Conservation (phyloP, 2,329 filamentous ascomycete genomes). For the Neocucurbitaria cava region DNA sequence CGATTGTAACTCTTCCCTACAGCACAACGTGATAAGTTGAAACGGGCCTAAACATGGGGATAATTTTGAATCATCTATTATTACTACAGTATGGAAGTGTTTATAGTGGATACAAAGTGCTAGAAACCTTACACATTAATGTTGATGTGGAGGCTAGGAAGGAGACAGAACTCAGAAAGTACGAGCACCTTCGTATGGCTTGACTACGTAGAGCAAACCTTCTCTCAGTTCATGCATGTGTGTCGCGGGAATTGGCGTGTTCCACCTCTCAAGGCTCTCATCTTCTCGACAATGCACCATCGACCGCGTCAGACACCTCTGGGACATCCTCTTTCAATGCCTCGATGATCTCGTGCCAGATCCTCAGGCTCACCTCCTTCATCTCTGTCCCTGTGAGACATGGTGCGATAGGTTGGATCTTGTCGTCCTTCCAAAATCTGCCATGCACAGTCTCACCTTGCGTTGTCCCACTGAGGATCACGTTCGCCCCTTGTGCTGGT, state of each 20-base stretch:
- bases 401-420: constrained; percentile 37
- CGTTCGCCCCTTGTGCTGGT: constrained; percentile 38
- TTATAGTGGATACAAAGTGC: no score
- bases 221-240: not conserved
- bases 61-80: no score
- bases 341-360: constrained; percentile 46
- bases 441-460: constrained; percentile 44
- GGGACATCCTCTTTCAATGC: constrained; percentile 41
- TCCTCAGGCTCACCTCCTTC: constrained; percentile 32
- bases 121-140: no score
- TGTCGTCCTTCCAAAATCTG: constrained; percentile 46
- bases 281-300: constrained; percentile 7
- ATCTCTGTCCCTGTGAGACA: constrained; percentile 42
- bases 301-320: constrained; percentile 13
- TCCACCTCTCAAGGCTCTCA: not conserved
- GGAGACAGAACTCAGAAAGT: no score
- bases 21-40: no score
- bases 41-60: no score
- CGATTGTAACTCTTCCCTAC: no score
- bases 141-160: no score
- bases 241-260: not conserved
- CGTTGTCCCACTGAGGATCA: constrained; percentile 42
- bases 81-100: no score
- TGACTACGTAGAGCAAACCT: not conserved
- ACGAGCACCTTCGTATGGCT: no score